A percentile compares a stretch with the other conserved stretches of the same genome.
Evolutionary conservation across 2,329 filamentous ascomycete genomes (phyloP).

Genomic region (Cordyceps fumosorosea): DNA sequence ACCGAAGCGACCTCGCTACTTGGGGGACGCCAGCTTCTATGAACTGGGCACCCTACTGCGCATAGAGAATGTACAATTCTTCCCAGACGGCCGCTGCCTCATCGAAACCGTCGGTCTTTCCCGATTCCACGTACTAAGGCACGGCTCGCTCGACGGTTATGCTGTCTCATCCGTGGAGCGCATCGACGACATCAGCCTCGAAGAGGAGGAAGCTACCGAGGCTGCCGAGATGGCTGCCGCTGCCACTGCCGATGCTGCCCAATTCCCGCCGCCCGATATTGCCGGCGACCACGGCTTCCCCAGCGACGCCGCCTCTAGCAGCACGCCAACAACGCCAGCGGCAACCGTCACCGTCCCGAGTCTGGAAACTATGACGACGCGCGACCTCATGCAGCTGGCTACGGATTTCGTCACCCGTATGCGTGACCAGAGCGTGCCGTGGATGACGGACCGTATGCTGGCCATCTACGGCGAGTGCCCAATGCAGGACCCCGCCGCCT

Average conservation of each 20-base stretch:
- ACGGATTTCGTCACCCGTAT: constrained; percentile 64
- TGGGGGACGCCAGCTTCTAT: constrained; percentile 45
- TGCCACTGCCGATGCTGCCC: constrained; percentile 4
- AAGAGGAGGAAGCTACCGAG: constrained; percentile 73
- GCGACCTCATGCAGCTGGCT: constrained; percentile 58
- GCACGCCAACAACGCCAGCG: background rate
- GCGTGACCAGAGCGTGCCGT: constrained; percentile 61
- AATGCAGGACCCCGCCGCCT: constrained; percentile 59
- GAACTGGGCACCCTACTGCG: constrained; percentile 73
- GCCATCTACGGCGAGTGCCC: constrained; percentile 72
- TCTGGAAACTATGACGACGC: constrained; percentile 55
- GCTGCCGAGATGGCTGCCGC: constrained; percentile 46
- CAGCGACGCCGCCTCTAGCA: background rate
- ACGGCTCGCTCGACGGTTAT: constrained; percentile 68
- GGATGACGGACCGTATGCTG: constrained; percentile 67
- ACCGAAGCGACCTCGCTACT: constrained; percentile 47
- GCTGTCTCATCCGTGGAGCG: constrained; percentile 67
- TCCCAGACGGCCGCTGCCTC: constrained; percentile 74
- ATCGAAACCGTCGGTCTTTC: constrained; percentile 72
- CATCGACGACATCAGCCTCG: constrained; percentile 73
- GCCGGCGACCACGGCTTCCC: background rate
- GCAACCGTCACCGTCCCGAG: constrained; percentile 4
- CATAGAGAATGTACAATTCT: constrained; percentile 65
- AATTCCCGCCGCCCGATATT: background rate
- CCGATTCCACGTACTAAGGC: constrained; percentile 64